These are phyloP conservation scores for Vigna trinervia DNA, from an alignment of 306 rosid genomes.

Conservation along the genomic window DNA sequence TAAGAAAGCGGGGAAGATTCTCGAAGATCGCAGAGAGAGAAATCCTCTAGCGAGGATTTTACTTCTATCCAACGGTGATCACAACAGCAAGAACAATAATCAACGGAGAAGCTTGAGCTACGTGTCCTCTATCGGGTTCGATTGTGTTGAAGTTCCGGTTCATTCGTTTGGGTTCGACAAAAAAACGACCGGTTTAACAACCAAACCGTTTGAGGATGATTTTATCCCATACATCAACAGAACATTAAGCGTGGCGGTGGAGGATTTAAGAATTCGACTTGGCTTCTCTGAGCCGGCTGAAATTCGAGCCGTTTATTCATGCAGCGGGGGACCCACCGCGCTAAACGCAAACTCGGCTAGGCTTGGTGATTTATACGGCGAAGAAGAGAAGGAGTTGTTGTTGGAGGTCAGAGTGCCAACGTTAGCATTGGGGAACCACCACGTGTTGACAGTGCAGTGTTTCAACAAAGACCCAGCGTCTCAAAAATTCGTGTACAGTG, in stretches of 20 bases:
- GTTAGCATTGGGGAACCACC: constrained; percentile 46
- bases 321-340: constrained; percentile 52
- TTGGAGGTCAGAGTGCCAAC: constrained; percentile 60
- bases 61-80: constrained; percentile 63
- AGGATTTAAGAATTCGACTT: constrained; percentile 62
- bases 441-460: constrained; percentile 56
- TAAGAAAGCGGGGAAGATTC: constrained; percentile 60
- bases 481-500: constrained; percentile 51
- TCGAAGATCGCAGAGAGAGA: constrained; percentile 65
- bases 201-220: background rate
- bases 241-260: constrained; percentile 56
- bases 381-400: constrained; percentile 64
- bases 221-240: constrained; percentile 14
- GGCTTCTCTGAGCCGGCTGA: constrained; percentile 52
- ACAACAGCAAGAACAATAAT: background rate
- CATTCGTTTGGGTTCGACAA: constrained; percentile 48
- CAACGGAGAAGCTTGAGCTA: constrained; percentile 40
- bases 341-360: constrained; percentile 50
- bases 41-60: constrained; percentile 60
- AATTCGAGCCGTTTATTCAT: constrained; percentile 57
- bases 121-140: constrained; percentile 51
- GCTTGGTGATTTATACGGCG: constrained; percentile 69
- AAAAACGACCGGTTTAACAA: background rate
- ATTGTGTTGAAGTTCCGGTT: constrained; percentile 63
- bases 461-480: constrained; percentile 53